Base-by-base conservation (phyloP, 345 rosid genomes). In the Dipteronia sinensis region DNA sequence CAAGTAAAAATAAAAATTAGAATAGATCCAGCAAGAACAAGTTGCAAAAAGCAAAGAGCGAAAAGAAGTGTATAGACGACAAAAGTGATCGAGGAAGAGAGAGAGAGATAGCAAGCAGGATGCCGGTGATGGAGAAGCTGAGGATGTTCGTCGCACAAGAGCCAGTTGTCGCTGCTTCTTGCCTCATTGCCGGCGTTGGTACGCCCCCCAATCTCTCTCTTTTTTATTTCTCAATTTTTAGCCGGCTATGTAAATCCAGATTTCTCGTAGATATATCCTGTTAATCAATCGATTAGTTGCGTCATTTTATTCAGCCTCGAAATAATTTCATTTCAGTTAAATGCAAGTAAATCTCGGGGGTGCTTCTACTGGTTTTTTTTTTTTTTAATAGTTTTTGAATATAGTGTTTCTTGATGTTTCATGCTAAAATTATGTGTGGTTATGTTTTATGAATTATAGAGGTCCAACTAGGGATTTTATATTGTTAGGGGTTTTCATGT, bases 131-230 rank as follows among this genome's bases (percentile, higher is more conserved):
- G 94, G 91, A 88, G 86, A 94, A 83, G 85, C 81, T 96, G 80
- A 94, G 87, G 86, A 91, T 92, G 74, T 91, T 96, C 77, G 89
- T 91, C 1, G 98, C 87, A 69, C 97, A 94, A 77, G 98, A 96
- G 83, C 98, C 99, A 1, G 93, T 94, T 7, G 94, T 96, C 3
- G 93, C 97, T 7, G 97, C 92, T 73, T 94, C 98, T 77, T 92
- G 94, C 82, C 88, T 92, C 69, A 91, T 96, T 71, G 99, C 87
- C 61, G 98, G 93, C 64, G 63, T 94, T 70, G 99, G 99, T 96
- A 71, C 25, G 76, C 27, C 6, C 66, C 2, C 51, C 12, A n/a
- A n/a, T 0, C 59, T 58, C 69, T 8, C 75, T 73, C 34, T n/a
- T 59, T 27, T 34, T 16, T 11, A 61, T 51, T 68, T 75, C 74